Conservation (phyloP, 2,329 filamentous ascomycete genomes). For the Monilinia aucupariae region DNA sequence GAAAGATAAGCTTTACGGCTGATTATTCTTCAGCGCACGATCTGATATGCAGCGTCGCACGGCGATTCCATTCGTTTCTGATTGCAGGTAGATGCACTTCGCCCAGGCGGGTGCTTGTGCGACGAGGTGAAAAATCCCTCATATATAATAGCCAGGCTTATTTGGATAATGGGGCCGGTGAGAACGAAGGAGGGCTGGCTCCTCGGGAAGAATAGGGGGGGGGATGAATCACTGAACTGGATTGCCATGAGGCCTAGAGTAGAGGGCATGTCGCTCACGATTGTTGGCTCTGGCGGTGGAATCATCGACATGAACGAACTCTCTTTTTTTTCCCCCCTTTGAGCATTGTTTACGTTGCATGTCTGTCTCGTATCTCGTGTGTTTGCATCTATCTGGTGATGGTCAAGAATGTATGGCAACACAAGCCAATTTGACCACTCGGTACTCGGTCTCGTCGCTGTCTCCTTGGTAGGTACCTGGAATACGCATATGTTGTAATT, state of each 20-base stretch:
- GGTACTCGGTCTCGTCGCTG: background rate
- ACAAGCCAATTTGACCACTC: background rate
- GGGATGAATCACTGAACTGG: background rate
- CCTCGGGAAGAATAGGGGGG: background rate
- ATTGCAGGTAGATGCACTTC: background rate
- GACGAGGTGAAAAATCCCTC: background rate
- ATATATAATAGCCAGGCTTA: background rate
- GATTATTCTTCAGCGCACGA: background rate
- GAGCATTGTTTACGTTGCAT: too few relatives aligned
- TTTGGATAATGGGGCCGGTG: background rate
- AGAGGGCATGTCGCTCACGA: background rate
- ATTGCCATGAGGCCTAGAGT: background rate
- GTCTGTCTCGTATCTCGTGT: background rate
- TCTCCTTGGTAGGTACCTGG: background rate
- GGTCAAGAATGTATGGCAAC: background rate
- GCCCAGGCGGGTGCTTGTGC: slow-evolving; percentile 1
- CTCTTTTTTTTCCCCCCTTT: too few relatives aligned
- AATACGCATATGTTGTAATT: background rate
- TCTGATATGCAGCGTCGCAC: background rate
- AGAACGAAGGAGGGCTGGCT: background rate
- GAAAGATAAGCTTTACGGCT: background rate
- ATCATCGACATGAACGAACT: background rate
- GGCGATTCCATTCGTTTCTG: background rate
- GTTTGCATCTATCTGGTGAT: background rate
- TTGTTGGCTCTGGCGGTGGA: too few relatives aligned